phyloP scores from a whole-genome alignment of 495 filamentous ascomycete species.

The Trichoderma virens region DNA sequence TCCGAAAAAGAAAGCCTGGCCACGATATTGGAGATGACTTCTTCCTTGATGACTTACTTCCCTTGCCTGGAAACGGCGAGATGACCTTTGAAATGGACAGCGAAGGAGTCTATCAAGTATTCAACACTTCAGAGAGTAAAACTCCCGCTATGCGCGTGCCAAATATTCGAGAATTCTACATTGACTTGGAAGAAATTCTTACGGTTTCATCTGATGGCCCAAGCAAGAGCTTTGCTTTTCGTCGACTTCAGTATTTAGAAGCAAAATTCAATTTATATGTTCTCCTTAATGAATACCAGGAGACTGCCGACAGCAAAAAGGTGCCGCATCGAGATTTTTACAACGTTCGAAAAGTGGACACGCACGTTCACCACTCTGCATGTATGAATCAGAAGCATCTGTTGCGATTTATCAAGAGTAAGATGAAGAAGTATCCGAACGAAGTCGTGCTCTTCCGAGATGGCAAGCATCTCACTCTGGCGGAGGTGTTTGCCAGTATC shows the following conservation, averaged over 20 bases:
- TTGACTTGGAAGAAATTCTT: constrained; percentile 80
- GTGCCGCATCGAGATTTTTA: constrained; percentile 98
- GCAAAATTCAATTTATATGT: constrained; percentile 92
- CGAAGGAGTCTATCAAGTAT: constrained; percentile 86
- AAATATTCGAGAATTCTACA: constrained; percentile 85
- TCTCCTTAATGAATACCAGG: constrained; percentile 91
- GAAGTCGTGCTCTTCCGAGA: constrained; percentile 94
- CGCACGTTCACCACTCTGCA: constrained; percentile 96
- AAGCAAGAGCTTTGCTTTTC: constrained; percentile 93
- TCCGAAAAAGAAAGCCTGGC: constrained; percentile 33
- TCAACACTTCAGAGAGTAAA: constrained; percentile 54
- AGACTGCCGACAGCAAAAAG: constrained; percentile 93
- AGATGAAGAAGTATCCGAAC: constrained; percentile 95
- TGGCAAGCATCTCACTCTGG: constrained; percentile 82
- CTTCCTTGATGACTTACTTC: constrained; percentile 63
- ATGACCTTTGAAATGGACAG: constrained; percentile 72
- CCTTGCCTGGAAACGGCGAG: constrained; percentile 61
- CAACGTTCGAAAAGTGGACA: constrained; percentile 97
- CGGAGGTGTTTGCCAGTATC: constrained; percentile 94
- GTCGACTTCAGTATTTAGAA: constrained; percentile 88
- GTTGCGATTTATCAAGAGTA: constrained; percentile 96
- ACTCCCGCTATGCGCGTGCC: constrained; percentile 67
- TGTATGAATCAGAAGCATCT: constrained; percentile 99
- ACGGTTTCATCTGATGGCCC: constrained; percentile 87
- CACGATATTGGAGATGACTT: constrained; percentile 78